These are phyloP conservation scores for Fusarium pseudonygamai DNA, from an alignment of 2,329 filamentous ascomycete species.

Conservation along the genomic window DNA sequence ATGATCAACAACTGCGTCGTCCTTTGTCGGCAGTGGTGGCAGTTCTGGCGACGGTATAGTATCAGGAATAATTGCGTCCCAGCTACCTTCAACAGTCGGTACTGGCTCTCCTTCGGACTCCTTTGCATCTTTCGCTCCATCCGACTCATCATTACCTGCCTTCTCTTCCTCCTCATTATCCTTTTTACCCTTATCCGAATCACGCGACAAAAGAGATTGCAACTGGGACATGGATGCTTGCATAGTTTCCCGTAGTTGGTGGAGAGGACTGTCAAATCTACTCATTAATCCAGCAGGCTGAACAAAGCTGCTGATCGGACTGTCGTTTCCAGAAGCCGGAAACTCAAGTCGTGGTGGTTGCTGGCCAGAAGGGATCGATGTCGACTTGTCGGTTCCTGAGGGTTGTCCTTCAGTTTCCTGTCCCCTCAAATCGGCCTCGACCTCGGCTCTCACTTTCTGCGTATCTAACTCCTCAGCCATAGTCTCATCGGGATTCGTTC, in stretches of 20 bases:
- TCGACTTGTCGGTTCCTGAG: constrained; percentile 34
- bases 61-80: constrained; percentile 37
- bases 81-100: neutral
- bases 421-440: constrained; percentile 37
- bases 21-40: constrained; percentile 14
- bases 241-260: constrained; percentile 31
- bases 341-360: constrained; percentile 35
- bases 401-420: constrained; percentile 20
- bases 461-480: constrained; percentile 42
- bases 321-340: constrained; percentile 30
- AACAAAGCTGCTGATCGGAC: constrained; percentile 35
- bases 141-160: neutral
- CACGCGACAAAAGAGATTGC: neutral
- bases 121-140: neutral
- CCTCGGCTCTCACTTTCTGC: constrained; percentile 44
- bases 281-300: neutral
- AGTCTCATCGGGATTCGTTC: constrained; percentile 30
- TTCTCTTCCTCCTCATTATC: neutral
- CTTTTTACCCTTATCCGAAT: neutral
- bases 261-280: constrained; percentile 31
- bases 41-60: constrained; percentile 33
- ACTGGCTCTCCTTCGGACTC: constrained; percentile 13
- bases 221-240: constrained; percentile 11
- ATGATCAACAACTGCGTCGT: constrained; percentile 3
- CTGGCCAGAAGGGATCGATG: constrained; percentile 45